Evolutionary conservation across 176 grass and related monocot species (phyloP), one percentile per base, ranked within the genome.

Genomic region (Triticum timopheevii): DNA sequence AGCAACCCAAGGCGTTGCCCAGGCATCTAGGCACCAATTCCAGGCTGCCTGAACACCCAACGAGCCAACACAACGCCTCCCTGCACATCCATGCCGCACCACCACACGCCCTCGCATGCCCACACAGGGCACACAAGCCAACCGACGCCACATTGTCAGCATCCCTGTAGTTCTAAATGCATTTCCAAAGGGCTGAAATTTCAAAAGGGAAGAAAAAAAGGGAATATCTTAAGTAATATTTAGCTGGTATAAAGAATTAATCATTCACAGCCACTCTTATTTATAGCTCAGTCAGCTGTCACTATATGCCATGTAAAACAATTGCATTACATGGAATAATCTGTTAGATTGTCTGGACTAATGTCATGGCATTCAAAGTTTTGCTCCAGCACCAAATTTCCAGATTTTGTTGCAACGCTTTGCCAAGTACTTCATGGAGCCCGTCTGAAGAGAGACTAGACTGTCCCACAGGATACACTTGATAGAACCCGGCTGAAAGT

Each of bases 361-460:
- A 9, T 31, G 31, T 4, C 50, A 54, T 54, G 50, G 24, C 27
- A 15, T 56, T 82, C 13, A 70, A 33, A 77, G 27, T 15, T 78
- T 78, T 79, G 81, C 27, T 64, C 81, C 38, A 84, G 73, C 74
- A 62, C 22, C 70, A 30, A 82, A 28, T 2, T n/a, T 58, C 34
- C 56, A 56, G 6, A 62, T 65, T 86, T 40, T 76, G 38, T n/a
- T 31, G 19, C 9, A 24, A 59, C 11, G 16, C 8, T 84, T 84
- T 75, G 61, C 36, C 20, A 87, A 67, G n/a, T 44, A 44, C 62
- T 54, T 19, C 16, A 54, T 54, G 50, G 16, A 54, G 50, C 50
- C 50, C 75, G 49, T 77, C 62, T 81, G 1, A 88, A 85, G 49
- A n/a, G n/a, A 63, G 31, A 84, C 50, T 85, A 77, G 69, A 73